A percentile compares a stretch with the other conserved stretches of the same genome.
phyloP scores from a whole-genome alignment of 345 rosid species.

The Geranium brycei region DNA sequence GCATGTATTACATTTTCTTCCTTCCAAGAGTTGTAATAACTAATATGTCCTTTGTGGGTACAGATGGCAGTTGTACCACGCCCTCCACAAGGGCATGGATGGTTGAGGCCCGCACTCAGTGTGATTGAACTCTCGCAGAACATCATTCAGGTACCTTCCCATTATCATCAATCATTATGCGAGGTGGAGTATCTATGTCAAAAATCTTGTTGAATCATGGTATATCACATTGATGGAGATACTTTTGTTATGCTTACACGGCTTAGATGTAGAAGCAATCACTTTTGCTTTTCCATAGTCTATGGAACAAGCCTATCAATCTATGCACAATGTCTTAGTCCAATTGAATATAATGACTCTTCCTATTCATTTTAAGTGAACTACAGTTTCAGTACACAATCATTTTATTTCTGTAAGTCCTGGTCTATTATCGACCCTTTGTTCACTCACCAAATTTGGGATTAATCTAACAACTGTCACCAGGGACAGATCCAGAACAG shows the following conservation, averaged over 20 bases:
- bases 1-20: background rate
- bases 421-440: background rate
- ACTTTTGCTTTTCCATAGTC: too few relatives aligned
- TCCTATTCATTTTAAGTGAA: background rate
- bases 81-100: constrained; percentile 84
- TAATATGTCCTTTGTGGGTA: constrained; percentile 4
- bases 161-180: background rate
- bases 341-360: background rate
- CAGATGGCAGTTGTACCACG: constrained; percentile 96
- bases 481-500: too few relatives aligned
- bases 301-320: background rate
- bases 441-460: background rate
- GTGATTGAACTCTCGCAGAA: constrained; percentile 94
- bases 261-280: background rate
- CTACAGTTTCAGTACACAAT: too few relatives aligned
- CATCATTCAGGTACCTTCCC: constrained; percentile 60
- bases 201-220: constrained; percentile 10
- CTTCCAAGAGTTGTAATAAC: background rate
- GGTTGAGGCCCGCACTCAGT: constrained; percentile 96
- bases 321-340: background rate
- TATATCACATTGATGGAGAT: background rate
- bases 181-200: background rate
- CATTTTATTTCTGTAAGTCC: too few relatives aligned
- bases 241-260: background rate
- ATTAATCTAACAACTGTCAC: background rate